phyloP scores from a whole-genome alignment of 768 basidiomycete species.

The Russula sp. region DNA sequence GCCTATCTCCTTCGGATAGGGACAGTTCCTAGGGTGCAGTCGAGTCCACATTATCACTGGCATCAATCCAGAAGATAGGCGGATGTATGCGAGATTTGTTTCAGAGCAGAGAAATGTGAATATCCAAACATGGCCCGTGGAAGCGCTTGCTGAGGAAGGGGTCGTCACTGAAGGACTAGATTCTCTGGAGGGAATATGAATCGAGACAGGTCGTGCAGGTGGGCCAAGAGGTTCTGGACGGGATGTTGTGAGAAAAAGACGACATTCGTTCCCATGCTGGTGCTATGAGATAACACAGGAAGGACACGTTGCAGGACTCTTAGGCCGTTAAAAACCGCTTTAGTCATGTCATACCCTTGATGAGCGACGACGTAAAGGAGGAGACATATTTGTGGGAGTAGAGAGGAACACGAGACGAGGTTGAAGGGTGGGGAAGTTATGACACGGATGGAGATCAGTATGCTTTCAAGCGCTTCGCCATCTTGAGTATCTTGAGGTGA shows the following conservation, averaged over 20 bases:
- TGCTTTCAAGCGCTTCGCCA: slow-evolving; percentile 71
- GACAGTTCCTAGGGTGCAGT: slow-evolving; percentile 16
- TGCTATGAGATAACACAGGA: slow-evolving; percentile 64
- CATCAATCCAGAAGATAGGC: slow-evolving; percentile 45
- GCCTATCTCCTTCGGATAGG: slow-evolving; percentile 60
- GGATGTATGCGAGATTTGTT: slow-evolving; percentile 88
- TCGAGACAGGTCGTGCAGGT: slow-evolving; percentile 71
- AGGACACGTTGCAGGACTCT: slow-evolving; percentile 87
- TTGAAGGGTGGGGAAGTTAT: slow-evolving; percentile 64
- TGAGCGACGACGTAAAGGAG: slow-evolving; percentile 66
- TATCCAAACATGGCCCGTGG: slow-evolving; percentile 83
- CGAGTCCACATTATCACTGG: slow-evolving; percentile 36
- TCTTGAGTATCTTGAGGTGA: slow-evolving; percentile 11
- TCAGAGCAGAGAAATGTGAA: slow-evolving; percentile 65
- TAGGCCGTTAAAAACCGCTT: slow-evolving; percentile 88
- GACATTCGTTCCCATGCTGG: slow-evolving; percentile 69
- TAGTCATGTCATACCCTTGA: slow-evolving; percentile 59
- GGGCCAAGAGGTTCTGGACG: slow-evolving; percentile 59
- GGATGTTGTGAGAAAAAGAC: slow-evolving; percentile 74
- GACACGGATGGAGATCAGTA: slow-evolving; percentile 74
- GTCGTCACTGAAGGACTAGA: slow-evolving; percentile 85
- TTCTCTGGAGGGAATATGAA: slow-evolving; percentile 82
- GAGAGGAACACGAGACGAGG: slow-evolving; percentile 74
- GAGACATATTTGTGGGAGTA: slow-evolving; percentile 51
- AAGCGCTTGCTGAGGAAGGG: slow-evolving; percentile 14